Evolutionary conservation across 129 eudicot species (phyloP).

Genomic region (Pittosporum tobira): DNA sequence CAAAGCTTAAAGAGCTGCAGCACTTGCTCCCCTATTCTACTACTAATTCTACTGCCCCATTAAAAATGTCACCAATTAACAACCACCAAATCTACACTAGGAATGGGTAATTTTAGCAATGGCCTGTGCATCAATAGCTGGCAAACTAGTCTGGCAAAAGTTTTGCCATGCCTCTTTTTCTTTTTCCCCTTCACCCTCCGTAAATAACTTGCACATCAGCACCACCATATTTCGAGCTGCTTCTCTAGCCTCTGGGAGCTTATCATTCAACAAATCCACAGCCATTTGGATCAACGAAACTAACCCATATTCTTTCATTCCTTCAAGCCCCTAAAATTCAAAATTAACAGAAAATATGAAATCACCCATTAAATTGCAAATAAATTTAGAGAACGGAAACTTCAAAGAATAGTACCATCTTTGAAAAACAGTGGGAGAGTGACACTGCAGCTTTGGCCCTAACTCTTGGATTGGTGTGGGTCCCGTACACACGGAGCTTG

Average conservation of each 20-base stretch:
- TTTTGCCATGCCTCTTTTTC: conserved; percentile 69
- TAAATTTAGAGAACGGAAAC: background rate
- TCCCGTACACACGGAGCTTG: conserved; percentile 47
- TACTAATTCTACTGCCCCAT: too few species aligned
- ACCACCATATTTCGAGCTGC: conserved; percentile 67
- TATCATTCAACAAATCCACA: conserved; percentile 68
- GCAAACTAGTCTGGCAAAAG: conserved; percentile 80
- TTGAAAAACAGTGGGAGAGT: conserved; percentile 58
- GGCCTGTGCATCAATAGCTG: conserved; percentile 75
- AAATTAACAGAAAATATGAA: background rate
- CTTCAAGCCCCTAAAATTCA: conserved; percentile 46
- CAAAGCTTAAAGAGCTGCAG: background rate
- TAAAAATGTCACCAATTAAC: background rate
- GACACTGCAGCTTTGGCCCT: conserved; percentile 93
- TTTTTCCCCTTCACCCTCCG: conserved; percentile 36
- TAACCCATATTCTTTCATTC: conserved; percentile 62
- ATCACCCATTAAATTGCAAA: background rate
- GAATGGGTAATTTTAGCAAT: conserved; percentile 55
- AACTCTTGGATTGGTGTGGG: conserved; percentile 66
- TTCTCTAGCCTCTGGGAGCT: conserved; percentile 97
- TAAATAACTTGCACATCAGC: conserved; percentile 29
- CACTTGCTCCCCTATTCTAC: conserved; percentile 1
- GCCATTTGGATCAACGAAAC: conserved; percentile 44
- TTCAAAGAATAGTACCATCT: conserved; percentile 45
- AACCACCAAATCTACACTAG: conserved; percentile 15